phyloP scores from a whole-genome alignment of 2,329 filamentous ascomycete genomes.

The Aureobasidium sp. region DNA sequence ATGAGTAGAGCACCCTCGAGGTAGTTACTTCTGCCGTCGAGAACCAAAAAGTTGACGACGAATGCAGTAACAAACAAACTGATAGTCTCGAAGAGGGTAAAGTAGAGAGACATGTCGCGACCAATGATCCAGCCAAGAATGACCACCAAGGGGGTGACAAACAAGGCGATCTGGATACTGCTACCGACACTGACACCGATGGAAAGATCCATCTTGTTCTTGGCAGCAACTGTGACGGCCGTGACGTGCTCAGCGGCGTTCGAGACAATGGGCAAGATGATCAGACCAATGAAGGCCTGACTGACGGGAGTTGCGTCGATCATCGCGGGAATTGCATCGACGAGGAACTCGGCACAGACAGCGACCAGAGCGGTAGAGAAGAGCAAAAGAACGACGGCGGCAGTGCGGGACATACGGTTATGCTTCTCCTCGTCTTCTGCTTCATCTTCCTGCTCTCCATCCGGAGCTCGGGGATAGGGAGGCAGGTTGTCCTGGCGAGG shows the following conservation, averaged over 20 bases:
- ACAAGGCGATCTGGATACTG: constrained; percentile 72
- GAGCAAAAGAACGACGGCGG: constrained; percentile 46
- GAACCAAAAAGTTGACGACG: constrained; percentile 77
- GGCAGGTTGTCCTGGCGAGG: not conserved
- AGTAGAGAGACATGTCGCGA: constrained; percentile 58
- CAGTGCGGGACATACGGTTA: constrained; percentile 46
- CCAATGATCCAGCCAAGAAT: constrained; percentile 72
- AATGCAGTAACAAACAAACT: constrained; percentile 76
- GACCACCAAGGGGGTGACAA: constrained; percentile 67
- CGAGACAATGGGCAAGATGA: constrained; percentile 73
- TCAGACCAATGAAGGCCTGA: constrained; percentile 69
- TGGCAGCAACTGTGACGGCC: constrained; percentile 68
- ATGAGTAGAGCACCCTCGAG: constrained; percentile 69
- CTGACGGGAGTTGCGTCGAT: constrained; percentile 50
- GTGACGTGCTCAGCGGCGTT: constrained; percentile 78
- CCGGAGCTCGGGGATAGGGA: not conserved
- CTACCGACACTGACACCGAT: constrained; percentile 74
- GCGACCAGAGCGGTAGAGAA: constrained; percentile 51
- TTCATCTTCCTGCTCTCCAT: not conserved
- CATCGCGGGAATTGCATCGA: constrained; percentile 62
- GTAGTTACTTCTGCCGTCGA: constrained; percentile 76
- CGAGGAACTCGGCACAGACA: constrained; percentile 61
- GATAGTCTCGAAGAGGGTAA: constrained; percentile 55
- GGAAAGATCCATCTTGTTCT: constrained; percentile 79
- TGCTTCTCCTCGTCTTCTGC: constrained; percentile 24